phyloP scores from a whole-genome alignment of 139 green algal genomes.

The Yamagishiella unicocca region DNA sequence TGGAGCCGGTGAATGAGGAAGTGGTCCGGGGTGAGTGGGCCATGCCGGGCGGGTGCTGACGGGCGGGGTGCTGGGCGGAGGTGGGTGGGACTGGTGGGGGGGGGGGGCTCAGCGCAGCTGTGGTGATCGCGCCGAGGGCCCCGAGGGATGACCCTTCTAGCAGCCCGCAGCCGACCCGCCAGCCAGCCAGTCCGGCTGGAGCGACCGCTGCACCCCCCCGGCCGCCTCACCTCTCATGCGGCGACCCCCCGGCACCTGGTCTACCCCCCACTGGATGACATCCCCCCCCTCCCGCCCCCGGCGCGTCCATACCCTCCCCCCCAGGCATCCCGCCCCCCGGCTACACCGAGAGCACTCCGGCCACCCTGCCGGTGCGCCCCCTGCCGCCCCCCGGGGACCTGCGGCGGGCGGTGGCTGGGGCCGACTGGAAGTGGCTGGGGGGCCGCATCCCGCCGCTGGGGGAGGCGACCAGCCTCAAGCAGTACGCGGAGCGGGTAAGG shows the following conservation, averaged over 20 bases:
- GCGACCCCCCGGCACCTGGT: too few species aligned
- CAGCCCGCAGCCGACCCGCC: too few species aligned
- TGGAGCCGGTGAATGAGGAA: not conserved
- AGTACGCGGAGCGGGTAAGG: slow-evolving; percentile 35
- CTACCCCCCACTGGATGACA: too few species aligned
- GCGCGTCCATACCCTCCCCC: not conserved
- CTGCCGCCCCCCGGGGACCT: not conserved
- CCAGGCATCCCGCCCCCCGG: not conserved
- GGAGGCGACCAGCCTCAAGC: not conserved
- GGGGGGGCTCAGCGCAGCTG: too few species aligned
- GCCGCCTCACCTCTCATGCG: too few species aligned
- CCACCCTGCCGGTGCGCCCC: not conserved
- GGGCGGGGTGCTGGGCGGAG: not conserved
- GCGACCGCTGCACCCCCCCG: too few species aligned
- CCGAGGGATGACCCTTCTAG: too few species aligned
- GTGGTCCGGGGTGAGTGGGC: not conserved
- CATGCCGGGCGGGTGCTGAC: not conserved
- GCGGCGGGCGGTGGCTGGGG: not conserved
- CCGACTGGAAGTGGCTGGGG: not conserved
- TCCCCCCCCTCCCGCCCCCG: not conserved
- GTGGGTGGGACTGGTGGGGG: too few species aligned
- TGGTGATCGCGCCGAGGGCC: too few species aligned
- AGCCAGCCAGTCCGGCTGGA: too few species aligned
- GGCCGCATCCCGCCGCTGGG: not conserved
- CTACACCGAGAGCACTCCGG: not conserved